These are phyloP conservation scores for Yamadazyma sp. DNA, from an alignment of 1,139 yeast genomes.

Conservation along the genomic window DNA sequence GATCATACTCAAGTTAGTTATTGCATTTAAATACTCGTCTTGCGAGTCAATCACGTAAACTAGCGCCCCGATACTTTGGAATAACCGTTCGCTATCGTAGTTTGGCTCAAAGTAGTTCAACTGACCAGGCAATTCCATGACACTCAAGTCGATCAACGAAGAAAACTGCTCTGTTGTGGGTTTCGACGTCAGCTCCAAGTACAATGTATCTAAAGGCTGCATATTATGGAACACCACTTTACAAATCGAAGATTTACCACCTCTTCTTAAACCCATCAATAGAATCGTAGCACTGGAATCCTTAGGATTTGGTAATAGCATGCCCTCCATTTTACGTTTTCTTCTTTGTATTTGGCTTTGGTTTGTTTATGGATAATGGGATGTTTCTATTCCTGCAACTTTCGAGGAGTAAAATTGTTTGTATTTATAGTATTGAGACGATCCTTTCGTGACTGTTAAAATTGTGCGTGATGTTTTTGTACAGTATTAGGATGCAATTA, in stretches of 20 bases:
- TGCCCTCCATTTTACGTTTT: constrained; percentile 29
- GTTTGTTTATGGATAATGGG: too few relatives aligned
- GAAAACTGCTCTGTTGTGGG: constrained; percentile 80
- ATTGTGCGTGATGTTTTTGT: too few relatives aligned
- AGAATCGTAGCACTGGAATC: constrained; percentile 70
- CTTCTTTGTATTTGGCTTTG: neutral
- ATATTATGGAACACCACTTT: constrained; percentile 94
- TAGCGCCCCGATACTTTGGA: constrained; percentile 85
- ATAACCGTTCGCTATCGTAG: constrained; percentile 74
- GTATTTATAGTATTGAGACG: too few relatives aligned
- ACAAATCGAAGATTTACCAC: constrained; percentile 89
- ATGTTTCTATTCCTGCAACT: too few relatives aligned
- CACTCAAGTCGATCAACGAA: constrained; percentile 81
- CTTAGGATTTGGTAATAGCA: constrained; percentile 28
- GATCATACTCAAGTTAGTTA: constrained; percentile 84
- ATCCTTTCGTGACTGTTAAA: too few relatives aligned
- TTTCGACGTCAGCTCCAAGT: constrained; percentile 84
- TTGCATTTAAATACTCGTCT: constrained; percentile 90
- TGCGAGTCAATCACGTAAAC: constrained; percentile 94
- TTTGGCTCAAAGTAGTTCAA: constrained; percentile 83
- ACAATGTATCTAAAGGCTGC: constrained; percentile 93
- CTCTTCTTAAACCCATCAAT: constrained; percentile 79
- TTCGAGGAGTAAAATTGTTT: too few relatives aligned
- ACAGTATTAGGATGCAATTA: neutral
- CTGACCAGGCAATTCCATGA: constrained; percentile 97